These are phyloP conservation scores for Hordeum marinum DNA, from an alignment of 176 grass and related monocot species.

Conservation along the genomic window DNA sequence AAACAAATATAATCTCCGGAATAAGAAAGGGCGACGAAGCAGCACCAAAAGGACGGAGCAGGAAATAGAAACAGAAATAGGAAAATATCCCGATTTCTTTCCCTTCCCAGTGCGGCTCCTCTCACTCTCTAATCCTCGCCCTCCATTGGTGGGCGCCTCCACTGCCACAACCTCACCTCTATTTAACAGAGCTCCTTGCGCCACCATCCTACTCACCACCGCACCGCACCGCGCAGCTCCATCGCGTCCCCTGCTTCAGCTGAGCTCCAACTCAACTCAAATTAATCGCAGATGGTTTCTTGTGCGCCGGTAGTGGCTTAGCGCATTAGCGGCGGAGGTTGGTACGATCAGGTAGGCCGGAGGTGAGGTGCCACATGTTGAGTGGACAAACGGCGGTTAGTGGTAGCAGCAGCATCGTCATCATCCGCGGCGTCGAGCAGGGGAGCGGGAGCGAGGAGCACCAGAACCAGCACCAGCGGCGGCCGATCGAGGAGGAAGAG, in stretches of 20 bases:
- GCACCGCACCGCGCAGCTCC: background rate
- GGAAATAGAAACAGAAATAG: background rate
- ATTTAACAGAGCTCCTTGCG: constrained; percentile 37
- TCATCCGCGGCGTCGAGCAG: background rate
- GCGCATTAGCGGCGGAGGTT: background rate
- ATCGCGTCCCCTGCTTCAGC: background rate
- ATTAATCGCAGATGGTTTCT: constrained; percentile 29
- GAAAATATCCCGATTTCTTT: constrained; percentile 16
- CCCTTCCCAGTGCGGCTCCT: background rate
- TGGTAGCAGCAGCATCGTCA: background rate
- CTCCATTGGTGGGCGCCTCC: constrained; percentile 1
- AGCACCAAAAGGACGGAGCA: background rate
- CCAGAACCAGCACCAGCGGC: background rate
- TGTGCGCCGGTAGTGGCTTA: background rate
- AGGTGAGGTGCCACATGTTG: constrained; percentile 49
- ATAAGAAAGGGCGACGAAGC: constrained; percentile 37
- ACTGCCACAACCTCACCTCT: constrained; percentile 1
- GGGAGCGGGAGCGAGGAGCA: background rate
- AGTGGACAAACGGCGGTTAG: constrained; percentile 33
- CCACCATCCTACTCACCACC: constrained; percentile 26
- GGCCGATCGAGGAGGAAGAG: background rate
- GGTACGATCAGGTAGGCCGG: background rate
- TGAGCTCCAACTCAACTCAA: background rate
- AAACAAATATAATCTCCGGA: constrained; percentile 13
- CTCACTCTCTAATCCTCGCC: background rate